Evolutionary conservation across 2,329 filamentous ascomycete genomes (phyloP).

Genomic region (Ophiocordyceps australis): DNA sequence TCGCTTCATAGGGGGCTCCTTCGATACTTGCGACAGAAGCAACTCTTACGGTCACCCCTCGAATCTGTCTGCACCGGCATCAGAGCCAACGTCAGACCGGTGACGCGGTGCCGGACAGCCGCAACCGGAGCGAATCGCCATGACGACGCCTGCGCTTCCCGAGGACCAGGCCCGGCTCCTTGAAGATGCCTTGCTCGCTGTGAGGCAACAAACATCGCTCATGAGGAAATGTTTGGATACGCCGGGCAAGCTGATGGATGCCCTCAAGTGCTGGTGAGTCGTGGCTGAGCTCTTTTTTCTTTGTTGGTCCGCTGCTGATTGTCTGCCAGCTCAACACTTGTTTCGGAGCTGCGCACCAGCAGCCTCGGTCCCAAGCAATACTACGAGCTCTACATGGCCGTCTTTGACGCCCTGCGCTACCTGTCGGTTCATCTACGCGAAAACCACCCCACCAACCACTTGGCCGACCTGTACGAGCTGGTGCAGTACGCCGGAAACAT

Average conservation of each 20-base stretch:
- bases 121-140: too few relatives aligned
- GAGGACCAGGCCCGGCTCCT: constrained; percentile 84
- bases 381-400: constrained; percentile 98
- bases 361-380: constrained; percentile 98
- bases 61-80: too few relatives aligned
- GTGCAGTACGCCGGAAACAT: constrained; percentile 98
- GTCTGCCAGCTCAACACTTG: constrained; percentile 65
- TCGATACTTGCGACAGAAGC: too few relatives aligned
- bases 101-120: too few relatives aligned
- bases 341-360: constrained; percentile 94
- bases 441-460: constrained; percentile 92
- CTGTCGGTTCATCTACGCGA: constrained; percentile 92
- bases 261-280: constrained; percentile 93
- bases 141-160: constrained; percentile 40
- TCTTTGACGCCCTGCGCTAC: constrained; percentile 94
- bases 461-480: constrained; percentile 93
- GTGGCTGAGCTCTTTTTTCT: background rate
- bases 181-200: constrained; percentile 89
- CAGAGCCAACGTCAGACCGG: too few relatives aligned
- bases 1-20: too few relatives aligned
- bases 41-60: too few relatives aligned
- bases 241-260: constrained; percentile 98
- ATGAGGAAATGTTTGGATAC: constrained; percentile 98
- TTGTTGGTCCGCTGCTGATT: background rate
- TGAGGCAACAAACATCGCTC: constrained; percentile 88